phyloP scores from a whole-genome alignment of 495 filamentous ascomycete genomes.

The Jackrogersella multiformis region DNA sequence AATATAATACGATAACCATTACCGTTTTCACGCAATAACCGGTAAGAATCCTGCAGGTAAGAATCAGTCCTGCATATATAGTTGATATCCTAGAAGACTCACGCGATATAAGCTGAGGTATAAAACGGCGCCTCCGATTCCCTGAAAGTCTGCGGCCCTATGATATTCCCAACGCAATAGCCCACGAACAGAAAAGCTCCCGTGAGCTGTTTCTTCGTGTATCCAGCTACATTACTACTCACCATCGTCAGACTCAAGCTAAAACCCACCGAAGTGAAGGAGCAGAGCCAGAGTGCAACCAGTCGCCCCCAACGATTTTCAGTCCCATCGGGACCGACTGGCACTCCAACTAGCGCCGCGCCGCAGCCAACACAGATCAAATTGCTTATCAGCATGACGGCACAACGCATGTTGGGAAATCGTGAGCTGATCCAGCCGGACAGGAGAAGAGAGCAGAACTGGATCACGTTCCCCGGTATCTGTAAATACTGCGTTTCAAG shows the following conservation, averaged over 20 bases:
- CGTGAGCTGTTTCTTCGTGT: conserved; percentile 66
- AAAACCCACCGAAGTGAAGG: conserved; percentile 54
- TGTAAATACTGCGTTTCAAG: conserved; percentile 65
- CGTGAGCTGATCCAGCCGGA: conserved; percentile 52
- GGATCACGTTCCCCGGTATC: conserved; percentile 54
- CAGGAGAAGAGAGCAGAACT: conserved; percentile 51
- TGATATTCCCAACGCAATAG: conserved; percentile 67
- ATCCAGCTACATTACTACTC: conserved; percentile 62
- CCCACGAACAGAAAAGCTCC: conserved; percentile 61
- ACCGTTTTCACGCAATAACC: conserved; percentile 62
- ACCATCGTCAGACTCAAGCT: conserved; percentile 54
- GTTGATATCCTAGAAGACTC: conserved; percentile 9
- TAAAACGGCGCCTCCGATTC: conserved; percentile 62
- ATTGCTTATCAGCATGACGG: conserved; percentile 52
- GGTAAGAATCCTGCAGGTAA: conserved; percentile 54
- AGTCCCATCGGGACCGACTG: conserved; percentile 46
- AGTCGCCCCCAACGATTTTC: conserved; percentile 63
- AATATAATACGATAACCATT: conserved; percentile 57
- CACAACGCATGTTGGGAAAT: conserved; percentile 52
- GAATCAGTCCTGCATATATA: background rate
- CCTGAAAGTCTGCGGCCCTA: conserved; percentile 65
- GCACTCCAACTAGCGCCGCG: conserved; percentile 47
- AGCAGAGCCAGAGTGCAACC: conserved; percentile 57
- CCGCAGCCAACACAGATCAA: conserved; percentile 52
- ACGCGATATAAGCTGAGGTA: conserved; percentile 64